Percentiles rank a stretch among this genome's conserved stretches.
These are phyloP conservation scores for Diaporthe caulivora DNA, from an alignment of 2,329 filamentous ascomycete species.

Conservation along the genomic window DNA sequence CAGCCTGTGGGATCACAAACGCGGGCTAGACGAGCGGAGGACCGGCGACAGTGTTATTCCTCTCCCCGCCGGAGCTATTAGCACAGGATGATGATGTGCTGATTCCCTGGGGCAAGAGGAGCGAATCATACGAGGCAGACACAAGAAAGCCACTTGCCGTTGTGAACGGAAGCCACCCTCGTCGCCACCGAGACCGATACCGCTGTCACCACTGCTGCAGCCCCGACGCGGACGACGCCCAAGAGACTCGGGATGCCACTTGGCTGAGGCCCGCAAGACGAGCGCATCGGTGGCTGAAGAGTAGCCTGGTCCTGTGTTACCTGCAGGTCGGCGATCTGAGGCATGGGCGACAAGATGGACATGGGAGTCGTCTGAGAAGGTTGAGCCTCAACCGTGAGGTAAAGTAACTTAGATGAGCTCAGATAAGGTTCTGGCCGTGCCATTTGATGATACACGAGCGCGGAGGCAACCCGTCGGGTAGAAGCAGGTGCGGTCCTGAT, in stretches of 20 bases:
- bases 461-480: not conserved
- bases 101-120: not conserved
- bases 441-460: conserved; percentile 15
- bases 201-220: not conserved
- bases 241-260: not conserved
- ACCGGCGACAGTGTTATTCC: not conserved
- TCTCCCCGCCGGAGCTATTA: not conserved
- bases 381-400: conserved; percentile 6
- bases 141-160: not conserved
- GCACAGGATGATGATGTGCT: not conserved
- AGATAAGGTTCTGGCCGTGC: conserved; percentile 10
- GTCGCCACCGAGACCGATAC: not conserved
- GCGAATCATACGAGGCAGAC: not conserved
- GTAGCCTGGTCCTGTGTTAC: not conserved
- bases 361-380: conserved; percentile 9
- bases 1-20: not conserved
- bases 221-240: not conserved
- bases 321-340: conserved; percentile 9
- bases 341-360: not conserved
- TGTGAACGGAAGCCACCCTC: not conserved
- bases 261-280: not conserved
- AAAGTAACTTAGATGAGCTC: not conserved
- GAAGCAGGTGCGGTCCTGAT: not conserved
- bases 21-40: not conserved
- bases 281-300: not conserved